Percentiles rank a stretch among this genome's conserved stretches.
These are phyloP conservation scores for Volvox reticuliferus DNA, from an alignment of 139 green algal species.

Conservation along the genomic window DNA sequence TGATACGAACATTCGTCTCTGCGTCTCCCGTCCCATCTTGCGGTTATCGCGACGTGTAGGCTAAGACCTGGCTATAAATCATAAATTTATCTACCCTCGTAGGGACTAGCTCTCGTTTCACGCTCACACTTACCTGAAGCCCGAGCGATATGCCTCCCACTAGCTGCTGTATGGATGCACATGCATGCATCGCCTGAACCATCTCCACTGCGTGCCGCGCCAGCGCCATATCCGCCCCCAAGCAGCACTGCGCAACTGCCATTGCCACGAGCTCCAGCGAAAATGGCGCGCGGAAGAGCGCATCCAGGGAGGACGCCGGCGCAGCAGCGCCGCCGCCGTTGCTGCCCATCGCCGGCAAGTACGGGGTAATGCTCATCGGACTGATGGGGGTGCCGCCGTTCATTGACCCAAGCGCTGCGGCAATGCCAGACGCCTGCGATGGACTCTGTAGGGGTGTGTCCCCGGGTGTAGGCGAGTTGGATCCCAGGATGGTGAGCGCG, in stretches of 20 bases:
- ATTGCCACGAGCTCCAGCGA: slow-evolving; percentile 40
- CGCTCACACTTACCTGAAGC: not conserved
- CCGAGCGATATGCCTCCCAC: slow-evolving; percentile 35
- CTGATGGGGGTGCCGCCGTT: not conserved
- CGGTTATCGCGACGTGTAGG: too few relatives aligned
- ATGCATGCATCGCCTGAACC: slow-evolving; percentile 49
- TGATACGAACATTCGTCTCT: too few relatives aligned
- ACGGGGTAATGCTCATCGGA: not conserved
- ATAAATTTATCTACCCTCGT: too few relatives aligned
- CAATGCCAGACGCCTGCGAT: not conserved
- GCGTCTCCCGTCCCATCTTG: too few relatives aligned
- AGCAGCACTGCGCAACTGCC: slow-evolving; percentile 45
- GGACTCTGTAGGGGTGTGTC: too few relatives aligned
- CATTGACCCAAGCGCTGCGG: not conserved
- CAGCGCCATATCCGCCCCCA: slow-evolving; percentile 42
- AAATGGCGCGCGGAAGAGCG: slow-evolving; percentile 28
- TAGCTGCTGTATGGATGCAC: slow-evolving; percentile 50
- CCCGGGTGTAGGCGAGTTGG: not conserved
- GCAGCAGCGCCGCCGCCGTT: not conserved
- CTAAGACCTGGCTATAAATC: too few relatives aligned
- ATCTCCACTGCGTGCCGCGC: slow-evolving; percentile 43
- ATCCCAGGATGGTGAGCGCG: slow-evolving; percentile 37
- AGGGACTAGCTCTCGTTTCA: too few relatives aligned
- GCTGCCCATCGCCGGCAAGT: not conserved
- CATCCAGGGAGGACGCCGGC: not conserved